These are phyloP conservation scores for Sclerotiophoma versabilis DNA, from an alignment of 2,329 filamentous ascomycete genomes.

Conservation along the genomic window DNA sequence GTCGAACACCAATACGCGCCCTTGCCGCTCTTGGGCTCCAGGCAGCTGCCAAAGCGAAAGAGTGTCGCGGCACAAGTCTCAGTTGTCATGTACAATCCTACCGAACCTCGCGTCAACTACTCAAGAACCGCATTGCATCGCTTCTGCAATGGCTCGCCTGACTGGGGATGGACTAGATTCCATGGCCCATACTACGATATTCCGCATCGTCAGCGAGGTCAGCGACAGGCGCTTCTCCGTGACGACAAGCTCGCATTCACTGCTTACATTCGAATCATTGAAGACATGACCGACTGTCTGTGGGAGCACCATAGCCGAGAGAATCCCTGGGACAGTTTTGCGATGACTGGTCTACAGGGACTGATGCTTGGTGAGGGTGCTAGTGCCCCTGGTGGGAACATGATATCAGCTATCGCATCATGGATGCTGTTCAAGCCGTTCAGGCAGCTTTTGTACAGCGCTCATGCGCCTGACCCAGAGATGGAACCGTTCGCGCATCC, in stretches of 20 bases:
- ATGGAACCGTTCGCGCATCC: constrained; percentile 56
- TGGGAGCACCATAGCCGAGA: constrained; percentile 66
- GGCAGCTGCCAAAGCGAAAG: constrained; percentile 49
- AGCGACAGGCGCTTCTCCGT: constrained; percentile 65
- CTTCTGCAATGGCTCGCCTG: constrained; percentile 64
- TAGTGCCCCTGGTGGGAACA: constrained; percentile 47
- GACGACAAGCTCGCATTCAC: constrained; percentile 69
- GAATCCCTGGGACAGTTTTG: constrained; percentile 64
- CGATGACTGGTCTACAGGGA: constrained; percentile 64
- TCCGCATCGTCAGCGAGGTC: constrained; percentile 62
- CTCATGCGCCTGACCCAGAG: constrained; percentile 56
- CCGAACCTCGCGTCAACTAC: constrained; percentile 65
- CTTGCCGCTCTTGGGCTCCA: constrained; percentile 45
- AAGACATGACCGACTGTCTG: constrained; percentile 66
- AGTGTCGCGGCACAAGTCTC: constrained; percentile 66
- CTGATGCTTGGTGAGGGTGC: constrained; percentile 45
- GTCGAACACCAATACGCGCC: constrained; percentile 40
- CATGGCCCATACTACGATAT: constrained; percentile 66
- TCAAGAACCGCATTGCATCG: constrained; percentile 65
- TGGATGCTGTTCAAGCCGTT: constrained; percentile 68
- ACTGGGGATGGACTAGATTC: constrained; percentile 71
- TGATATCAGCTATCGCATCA: constrained; percentile 63
- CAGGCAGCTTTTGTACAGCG: constrained; percentile 61
- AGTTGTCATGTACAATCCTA: constrained; percentile 69
- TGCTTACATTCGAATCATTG: constrained; percentile 66